A percentile compares a stretch with the other conserved stretches of the same genome.
phyloP scores from a whole-genome alignment of 257 asterid species.

The Paraleonurus japonicus region DNA sequence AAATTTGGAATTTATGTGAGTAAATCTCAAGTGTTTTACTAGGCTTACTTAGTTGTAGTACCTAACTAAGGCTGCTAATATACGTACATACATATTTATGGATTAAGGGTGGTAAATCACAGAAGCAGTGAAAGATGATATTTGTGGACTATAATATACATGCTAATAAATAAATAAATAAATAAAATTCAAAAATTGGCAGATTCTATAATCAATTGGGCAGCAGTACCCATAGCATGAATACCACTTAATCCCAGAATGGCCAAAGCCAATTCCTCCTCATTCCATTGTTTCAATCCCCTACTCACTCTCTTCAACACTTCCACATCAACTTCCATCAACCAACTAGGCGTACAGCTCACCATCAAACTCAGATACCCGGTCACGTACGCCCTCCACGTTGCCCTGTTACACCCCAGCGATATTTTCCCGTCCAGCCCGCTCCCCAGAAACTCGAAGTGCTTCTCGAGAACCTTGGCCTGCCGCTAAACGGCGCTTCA shows the following conservation, averaged over 20 bases:
- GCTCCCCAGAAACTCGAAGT: conserved; percentile 74
- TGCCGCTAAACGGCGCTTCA: conserved; percentile 62
- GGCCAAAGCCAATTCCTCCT: conserved; percentile 81
- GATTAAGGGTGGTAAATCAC: too few species aligned
- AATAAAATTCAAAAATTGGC: conserved; percentile 46
- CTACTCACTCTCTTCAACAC: conserved; percentile 68
- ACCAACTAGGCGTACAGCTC: conserved; percentile 81
- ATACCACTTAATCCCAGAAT: conserved; percentile 73
- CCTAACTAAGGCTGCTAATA: too few species aligned
- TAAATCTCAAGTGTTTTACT: too few species aligned
- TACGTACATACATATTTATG: too few species aligned
- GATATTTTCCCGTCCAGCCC: conserved; percentile 80
- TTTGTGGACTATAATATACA: too few species aligned
- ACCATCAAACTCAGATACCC: conserved; percentile 83
- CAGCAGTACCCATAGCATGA: conserved; percentile 85
- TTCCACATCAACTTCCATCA: conserved; percentile 73
- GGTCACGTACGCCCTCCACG: conserved; percentile 77
- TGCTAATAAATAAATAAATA: too few species aligned
- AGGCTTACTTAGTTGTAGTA: too few species aligned
- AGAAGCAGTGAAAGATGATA: too few species aligned
- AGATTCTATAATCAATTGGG: conserved; percentile 75
- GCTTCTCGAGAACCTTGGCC: conserved; percentile 49
- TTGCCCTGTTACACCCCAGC: conserved; percentile 71
- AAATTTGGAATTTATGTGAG: too few species aligned
- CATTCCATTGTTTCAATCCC: conserved; percentile 81